Base-by-base conservation (phyloP, 345 rosid species). In the Moricandia moricandioides region DNA sequence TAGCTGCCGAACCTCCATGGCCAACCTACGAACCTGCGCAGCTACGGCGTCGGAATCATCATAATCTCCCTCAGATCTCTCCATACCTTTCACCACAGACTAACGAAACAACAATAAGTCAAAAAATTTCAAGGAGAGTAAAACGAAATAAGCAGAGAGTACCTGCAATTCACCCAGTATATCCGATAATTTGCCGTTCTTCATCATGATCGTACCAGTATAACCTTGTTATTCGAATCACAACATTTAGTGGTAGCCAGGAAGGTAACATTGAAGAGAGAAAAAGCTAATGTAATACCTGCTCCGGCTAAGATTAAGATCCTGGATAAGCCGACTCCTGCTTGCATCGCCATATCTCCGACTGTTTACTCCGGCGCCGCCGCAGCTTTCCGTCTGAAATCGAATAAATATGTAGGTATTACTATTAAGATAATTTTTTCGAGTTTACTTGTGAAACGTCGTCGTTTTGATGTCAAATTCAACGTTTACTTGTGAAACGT, bases 91-190 rank as follows among this genome's bases (percentile, higher is more conserved):
- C 49, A 88, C 84, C 77, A 90, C 11, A 35, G 82, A 8, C 82
- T 79, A 73, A 51, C 54, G 3, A 65, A 64, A 56, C 33, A 65
- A 33, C 43, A 71, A 66, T 49, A 16, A 49, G 9, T 14, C 55
- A n/a, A 39, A 45, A 45, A 4, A 11, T 45, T 17, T 16, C 26
- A 11, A 67, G 9, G 45, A 51, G 43, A 37, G 2, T 2, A 3
- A 12, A 26, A 8, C 5, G 2, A 17, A 57, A 65, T 0, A 29
- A 65, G 10, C 17, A 8, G 0, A 0, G 5, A 62, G 59, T 56
- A 96, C 99, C 96, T 92, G 97, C 65, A 96, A 81, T 73, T 96
- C 93, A 65, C 89, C 91, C 33, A 96, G 39, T 56, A 91, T 1
- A 3, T 92, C 98, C 1, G 99, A 87, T 43, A 96, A 75, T 81